Conservation (phyloP, 23 red algal genomes). For the Gracilariopsis chorda region DNA sequence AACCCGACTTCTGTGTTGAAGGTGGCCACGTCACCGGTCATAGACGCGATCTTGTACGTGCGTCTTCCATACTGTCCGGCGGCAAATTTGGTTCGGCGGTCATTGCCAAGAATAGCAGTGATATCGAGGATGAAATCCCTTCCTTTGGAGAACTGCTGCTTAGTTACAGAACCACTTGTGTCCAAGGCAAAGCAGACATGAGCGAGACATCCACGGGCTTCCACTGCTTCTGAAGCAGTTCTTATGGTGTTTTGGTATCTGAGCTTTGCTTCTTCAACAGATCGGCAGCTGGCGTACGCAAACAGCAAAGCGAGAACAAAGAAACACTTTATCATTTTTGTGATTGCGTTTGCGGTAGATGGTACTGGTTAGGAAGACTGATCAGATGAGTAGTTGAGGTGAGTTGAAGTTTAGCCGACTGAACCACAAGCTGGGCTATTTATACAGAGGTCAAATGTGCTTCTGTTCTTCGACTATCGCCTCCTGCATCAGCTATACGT, state of each 20-base stretch:
- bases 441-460: no score
- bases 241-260: not conserved
- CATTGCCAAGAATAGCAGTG: not conserved
- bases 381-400: no score
- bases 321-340: not conserved
- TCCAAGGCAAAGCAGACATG: constrained; percentile 39
- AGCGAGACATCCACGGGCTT: not conserved
- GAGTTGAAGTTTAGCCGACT: no score
- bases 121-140: constrained; percentile 30
- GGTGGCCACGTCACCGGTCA: not conserved
- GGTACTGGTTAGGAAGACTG: no score
- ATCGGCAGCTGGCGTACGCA: not conserved
- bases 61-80: not conserved
- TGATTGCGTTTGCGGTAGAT: no score
- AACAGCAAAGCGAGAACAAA: not conserved
- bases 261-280: not conserved
- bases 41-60: not conserved
- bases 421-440: no score
- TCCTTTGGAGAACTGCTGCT: not conserved
- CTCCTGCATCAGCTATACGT: no score
- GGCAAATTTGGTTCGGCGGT: not conserved
- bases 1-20: not conserved
- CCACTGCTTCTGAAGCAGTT: not conserved
- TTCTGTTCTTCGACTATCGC: no score
- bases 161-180: not conserved